These are phyloP conservation scores for Apiospora aurea DNA, from an alignment of 2,329 filamentous ascomycete species.

Conservation along the genomic window DNA sequence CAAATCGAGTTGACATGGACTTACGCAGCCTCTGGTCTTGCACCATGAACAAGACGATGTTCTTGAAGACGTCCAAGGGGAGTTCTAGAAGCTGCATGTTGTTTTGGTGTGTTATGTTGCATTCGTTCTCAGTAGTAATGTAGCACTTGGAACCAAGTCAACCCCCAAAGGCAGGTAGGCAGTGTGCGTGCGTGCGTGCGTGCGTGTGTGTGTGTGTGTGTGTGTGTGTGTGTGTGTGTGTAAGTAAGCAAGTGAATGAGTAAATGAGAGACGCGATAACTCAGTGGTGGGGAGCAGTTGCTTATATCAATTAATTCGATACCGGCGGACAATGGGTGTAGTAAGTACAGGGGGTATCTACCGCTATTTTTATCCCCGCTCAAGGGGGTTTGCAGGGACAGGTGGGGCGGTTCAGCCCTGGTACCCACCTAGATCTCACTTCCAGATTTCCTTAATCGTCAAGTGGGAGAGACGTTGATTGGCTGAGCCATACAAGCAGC, in stretches of 20 bases:
- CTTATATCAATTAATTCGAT: background rate
- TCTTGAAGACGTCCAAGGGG: background rate
- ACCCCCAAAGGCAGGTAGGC: background rate
- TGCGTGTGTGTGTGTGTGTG: no score
- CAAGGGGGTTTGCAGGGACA: no score
- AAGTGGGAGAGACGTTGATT: background rate
- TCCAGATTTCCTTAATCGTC: constrained; percentile 5
- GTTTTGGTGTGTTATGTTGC: background rate
- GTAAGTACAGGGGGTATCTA: background rate
- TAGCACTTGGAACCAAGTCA: background rate
- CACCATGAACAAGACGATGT: constrained; percentile 2
- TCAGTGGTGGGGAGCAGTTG: background rate
- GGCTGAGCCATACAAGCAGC: background rate
- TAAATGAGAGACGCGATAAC: background rate
- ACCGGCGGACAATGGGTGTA: background rate
- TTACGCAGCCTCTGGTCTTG: background rate
- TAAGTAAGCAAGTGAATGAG: background rate
- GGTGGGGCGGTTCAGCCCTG: no score
- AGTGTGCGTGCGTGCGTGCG: background rate
- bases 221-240: no score
- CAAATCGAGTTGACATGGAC: constrained; percentile 1
- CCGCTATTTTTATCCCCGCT: no score
- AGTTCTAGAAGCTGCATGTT: constrained; percentile 13
- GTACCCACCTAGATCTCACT: background rate
- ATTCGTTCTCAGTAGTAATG: background rate